These are phyloP conservation scores for Phytopythium ostracodes DNA, from an alignment of 352 stramenopile species.

Conservation along the genomic window DNA sequence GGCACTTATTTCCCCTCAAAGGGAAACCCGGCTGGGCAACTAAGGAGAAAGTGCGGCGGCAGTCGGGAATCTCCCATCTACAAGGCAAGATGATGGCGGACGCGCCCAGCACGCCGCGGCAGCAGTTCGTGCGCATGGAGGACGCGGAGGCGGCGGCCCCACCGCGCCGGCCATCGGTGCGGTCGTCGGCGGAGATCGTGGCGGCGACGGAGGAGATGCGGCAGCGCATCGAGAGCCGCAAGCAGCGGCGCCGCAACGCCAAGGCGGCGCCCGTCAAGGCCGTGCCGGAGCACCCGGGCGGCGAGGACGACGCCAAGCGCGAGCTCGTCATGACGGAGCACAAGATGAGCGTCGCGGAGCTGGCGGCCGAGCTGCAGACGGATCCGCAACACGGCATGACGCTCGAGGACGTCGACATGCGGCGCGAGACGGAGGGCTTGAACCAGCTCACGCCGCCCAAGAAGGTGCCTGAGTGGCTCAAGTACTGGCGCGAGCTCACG, in stretches of 20 bases:
- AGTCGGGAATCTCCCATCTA: neutral
- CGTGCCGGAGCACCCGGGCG: neutral
- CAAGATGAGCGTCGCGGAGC: constrained; percentile 42
- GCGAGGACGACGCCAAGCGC: constrained; percentile 22
- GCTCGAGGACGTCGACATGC: constrained; percentile 44
- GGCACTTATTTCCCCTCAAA: neutral
- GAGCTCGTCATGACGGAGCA: constrained; percentile 54
- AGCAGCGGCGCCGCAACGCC: constrained; percentile 20
- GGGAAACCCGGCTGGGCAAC: no score
- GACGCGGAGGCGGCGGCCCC: constrained; percentile 17
- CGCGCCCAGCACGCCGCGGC: constrained; percentile 21
- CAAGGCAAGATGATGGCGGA: constrained; percentile 15
- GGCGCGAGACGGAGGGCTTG: constrained; percentile 33
- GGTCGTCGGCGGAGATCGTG: constrained; percentile 55
- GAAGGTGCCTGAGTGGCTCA: constrained; percentile 44
- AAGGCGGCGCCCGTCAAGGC: constrained; percentile 10
- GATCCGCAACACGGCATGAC: constrained; percentile 41
- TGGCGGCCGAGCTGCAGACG: constrained; percentile 41
- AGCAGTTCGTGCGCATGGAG: constrained; percentile 33
- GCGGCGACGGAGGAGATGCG: constrained; percentile 49
- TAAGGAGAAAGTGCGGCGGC: neutral
- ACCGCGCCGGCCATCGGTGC: constrained; percentile 27
- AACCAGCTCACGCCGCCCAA: constrained; percentile 59
- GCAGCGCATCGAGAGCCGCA: constrained; percentile 49
- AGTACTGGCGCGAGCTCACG: constrained; percentile 53